Evolutionary conservation across 768 basidiomycete genomes (phyloP).

Genomic region (Mycena rosella): DNA sequence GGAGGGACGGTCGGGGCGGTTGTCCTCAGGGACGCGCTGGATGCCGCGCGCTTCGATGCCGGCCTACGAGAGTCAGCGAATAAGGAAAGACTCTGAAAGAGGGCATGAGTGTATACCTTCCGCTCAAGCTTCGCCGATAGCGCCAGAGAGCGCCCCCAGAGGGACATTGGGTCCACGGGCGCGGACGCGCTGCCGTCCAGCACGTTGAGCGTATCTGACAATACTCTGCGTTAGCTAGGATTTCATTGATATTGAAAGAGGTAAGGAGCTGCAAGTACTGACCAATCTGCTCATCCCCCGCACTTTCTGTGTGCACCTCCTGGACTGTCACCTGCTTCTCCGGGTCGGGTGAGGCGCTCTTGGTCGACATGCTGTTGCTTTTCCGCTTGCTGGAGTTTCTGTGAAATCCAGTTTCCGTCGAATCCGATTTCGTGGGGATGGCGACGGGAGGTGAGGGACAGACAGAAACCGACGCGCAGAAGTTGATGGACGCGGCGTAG

Average conservation of each 20-base stretch:
- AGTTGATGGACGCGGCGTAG: no score
- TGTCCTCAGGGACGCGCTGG: slow-evolving; percentile 48
- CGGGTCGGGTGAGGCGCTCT: neutral
- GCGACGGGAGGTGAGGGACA: no score
- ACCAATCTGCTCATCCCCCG: neutral
- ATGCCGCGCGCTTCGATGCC: slow-evolving; percentile 52
- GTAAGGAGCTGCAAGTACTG: neutral
- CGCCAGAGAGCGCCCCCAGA: slow-evolving; percentile 32
- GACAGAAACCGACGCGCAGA: no score
- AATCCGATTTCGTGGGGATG: no score
- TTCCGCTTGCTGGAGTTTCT: no score
- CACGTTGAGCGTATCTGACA: slow-evolving; percentile 20
- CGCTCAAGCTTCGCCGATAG: slow-evolving; percentile 25
- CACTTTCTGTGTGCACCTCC: neutral
- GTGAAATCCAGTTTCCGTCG: no score
- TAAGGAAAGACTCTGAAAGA: no score
- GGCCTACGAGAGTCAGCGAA: neutral
- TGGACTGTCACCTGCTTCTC: neutral
- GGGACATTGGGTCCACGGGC: neutral
- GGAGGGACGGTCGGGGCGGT: slow-evolving; percentile 4
- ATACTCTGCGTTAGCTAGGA: neutral
- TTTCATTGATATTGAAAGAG: neutral
- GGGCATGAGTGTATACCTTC: neutral
- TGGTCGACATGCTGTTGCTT: neutral
- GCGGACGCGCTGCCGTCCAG: slow-evolving; percentile 19